Evolutionary conservation across 2,329 filamentous ascomycete species (phyloP).

Genomic region (Fusarium torulosum): DNA sequence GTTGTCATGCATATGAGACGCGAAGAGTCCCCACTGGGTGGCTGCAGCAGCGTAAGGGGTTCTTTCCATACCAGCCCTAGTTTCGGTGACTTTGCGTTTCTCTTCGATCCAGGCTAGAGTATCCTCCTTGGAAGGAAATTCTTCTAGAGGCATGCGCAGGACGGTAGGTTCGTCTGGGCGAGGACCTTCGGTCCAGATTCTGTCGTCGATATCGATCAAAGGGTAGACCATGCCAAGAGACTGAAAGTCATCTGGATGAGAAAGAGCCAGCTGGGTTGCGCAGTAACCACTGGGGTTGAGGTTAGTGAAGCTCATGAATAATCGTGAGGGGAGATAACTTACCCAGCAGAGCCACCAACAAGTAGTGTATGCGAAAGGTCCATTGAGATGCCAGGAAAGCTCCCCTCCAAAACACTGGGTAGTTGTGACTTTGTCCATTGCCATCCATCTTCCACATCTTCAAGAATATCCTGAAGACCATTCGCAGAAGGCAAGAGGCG

Average conservation of each 20-base stretch:
- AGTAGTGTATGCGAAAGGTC: slow-evolving; percentile 36
- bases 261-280: slow-evolving; percentile 36
- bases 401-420: background rate
- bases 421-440: slow-evolving; percentile 40
- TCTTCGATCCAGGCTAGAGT: slow-evolving; percentile 40
- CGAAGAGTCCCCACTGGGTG: slow-evolving; percentile 32
- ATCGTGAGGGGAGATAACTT: background rate
- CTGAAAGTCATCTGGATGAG: slow-evolving; percentile 39
- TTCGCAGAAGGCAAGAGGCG: slow-evolving; percentile 44
- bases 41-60: slow-evolving; percentile 21
- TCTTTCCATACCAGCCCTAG: slow-evolving; percentile 31
- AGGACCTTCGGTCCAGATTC: slow-evolving; percentile 23
- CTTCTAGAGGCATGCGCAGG: slow-evolving; percentile 6
- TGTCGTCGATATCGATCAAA: slow-evolving; percentile 39
- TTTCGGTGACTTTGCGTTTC: background rate
- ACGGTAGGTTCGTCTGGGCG: slow-evolving; percentile 22
- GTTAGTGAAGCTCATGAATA: background rate
- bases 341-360: slow-evolving; percentile 42
- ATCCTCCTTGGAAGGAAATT: slow-evolving; percentile 28
- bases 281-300: slow-evolving; percentile 36
- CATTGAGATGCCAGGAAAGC: slow-evolving; percentile 12
- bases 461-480: slow-evolving; percentile 44
- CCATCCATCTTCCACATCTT: slow-evolving; percentile 48
- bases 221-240: slow-evolving; percentile 41
- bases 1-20: slow-evolving; percentile 32